Evolutionary conservation across 2,329 filamentous ascomycete genomes (phyloP).

Genomic region (Botryosphaeria dothidea): DNA sequence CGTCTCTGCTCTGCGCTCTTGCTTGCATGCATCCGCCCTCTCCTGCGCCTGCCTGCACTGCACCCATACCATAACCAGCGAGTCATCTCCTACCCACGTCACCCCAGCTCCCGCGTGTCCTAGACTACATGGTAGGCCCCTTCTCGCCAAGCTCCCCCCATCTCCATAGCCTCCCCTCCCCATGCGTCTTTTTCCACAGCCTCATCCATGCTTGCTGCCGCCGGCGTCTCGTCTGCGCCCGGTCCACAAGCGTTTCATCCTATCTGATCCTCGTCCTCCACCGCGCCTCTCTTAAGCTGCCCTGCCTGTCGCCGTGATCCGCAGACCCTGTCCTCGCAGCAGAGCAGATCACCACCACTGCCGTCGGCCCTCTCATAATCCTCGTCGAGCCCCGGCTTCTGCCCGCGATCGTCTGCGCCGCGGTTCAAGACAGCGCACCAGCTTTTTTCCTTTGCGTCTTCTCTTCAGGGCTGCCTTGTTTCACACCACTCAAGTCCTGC

Average conservation of each 20-base stretch:
- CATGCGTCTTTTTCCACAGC: constrained; percentile 22
- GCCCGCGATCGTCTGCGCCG: constrained; percentile 6
- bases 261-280: constrained; percentile 16
- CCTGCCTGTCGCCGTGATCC: constrained; percentile 24
- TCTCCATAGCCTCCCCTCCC: constrained; percentile 24
- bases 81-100: constrained; percentile 35
- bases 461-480: constrained; percentile 10
- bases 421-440: constrained; percentile 6
- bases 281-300: constrained; percentile 21
- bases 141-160: constrained; percentile 23
- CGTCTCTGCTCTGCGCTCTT: constrained; percentile 22
- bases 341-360: constrained; percentile 9
- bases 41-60: constrained; percentile 38
- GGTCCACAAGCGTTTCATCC: constrained; percentile 19
- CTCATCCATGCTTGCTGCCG: constrained; percentile 21
- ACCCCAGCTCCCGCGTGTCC: constrained; percentile 35
- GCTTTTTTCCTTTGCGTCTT: constrained; percentile 5
- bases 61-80: constrained; percentile 22
- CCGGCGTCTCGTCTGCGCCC: constrained; percentile 21
- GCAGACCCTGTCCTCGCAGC: constrained; percentile 20
- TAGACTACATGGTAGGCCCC: constrained; percentile 46
- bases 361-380: constrained; percentile 19
- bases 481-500: background rate
- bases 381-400: constrained; percentile 18
- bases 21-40: constrained; percentile 33